These are phyloP conservation scores for Papiliotrema terrestris DNA, from an alignment of 1,284 basidiomycete species.

Conservation along the genomic window DNA sequence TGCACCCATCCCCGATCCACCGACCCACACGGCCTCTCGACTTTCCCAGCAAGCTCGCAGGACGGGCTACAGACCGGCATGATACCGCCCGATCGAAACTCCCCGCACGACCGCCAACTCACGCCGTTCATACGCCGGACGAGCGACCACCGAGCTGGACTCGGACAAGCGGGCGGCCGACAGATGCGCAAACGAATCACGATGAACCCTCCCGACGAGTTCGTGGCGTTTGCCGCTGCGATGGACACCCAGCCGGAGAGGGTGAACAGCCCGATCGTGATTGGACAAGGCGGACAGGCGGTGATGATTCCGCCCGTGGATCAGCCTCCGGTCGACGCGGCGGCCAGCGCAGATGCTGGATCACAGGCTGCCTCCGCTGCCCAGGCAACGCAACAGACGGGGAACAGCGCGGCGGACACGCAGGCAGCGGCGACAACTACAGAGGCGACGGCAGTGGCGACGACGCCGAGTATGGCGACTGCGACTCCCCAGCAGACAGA, in stretches of 20 bases:
- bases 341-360: not conserved
- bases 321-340: not conserved
- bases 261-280: conserved; percentile 16
- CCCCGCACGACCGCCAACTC: too few species aligned
- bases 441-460: not conserved
- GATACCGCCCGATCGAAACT: too few species aligned
- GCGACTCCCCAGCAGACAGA: too few species aligned
- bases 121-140: too few species aligned
- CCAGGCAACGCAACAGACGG: too few species aligned
- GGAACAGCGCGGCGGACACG: not conserved
- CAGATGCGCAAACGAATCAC: conserved; percentile 13
- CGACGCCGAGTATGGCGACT: not conserved
- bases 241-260: not conserved
- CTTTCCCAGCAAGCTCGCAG: too few species aligned
- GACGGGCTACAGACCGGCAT: too few species aligned
- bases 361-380: too few species aligned
- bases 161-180: too few species aligned
- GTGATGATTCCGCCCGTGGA: conserved; percentile 15
- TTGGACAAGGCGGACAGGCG: conserved; percentile 24
- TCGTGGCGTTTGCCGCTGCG: conserved; percentile 19
- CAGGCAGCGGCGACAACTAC: not conserved
- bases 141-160: too few species aligned
- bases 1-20: too few species aligned
- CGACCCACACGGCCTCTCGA: too few species aligned
- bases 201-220: conserved; percentile 29